Base-by-base conservation (phyloP, 2,329 filamentous ascomycete species). In the Tolypocladium ophioglossoides region DNA sequence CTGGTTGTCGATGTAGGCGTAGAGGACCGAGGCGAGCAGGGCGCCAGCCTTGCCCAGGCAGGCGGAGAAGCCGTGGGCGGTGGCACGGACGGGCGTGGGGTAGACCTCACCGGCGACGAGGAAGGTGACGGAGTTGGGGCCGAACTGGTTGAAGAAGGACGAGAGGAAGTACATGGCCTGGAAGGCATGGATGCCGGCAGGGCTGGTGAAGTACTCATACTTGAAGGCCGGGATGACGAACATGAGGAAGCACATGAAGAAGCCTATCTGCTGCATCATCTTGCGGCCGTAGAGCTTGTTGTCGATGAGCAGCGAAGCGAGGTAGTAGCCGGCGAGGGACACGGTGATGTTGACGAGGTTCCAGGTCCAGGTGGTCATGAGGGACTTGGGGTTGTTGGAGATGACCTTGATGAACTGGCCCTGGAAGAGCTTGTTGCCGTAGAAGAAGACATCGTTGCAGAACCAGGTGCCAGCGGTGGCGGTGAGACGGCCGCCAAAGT, bases 141-240 rank as follows among this genome's bases (percentile, higher is more conserved):
- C 92, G 66, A 97, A 97, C 70, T 97, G 92, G 80, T 96, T 96
- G 85, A 97, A 97, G 78, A 97, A 97, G 27, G 89, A 95, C 9
- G 90, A 95, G 62, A 97, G 71, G 75, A 96, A 96, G 80, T 96
- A 96, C 90, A 97, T 96, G 67, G 91, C 84, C 76, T 96, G 91
- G 85, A 97, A 97, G n/a, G 79, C 77, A 66, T 89, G 84, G 69
- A 96, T 86, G 63, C 89, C 83, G 7, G 77, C 76, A 1, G 78
- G 74, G 51, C 77, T 77, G 22, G 82, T 90, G 77, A 91, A 96
- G 81, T 94, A 91, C 0, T 88, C 69, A 75, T 85, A 96, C 67
- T 89, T 78, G 80, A 96, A 96, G 48, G 87, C 91, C 1, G 92
- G 92, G 44, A 96, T 81, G 67, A 96, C 79, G 73, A 97, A 97